Base-by-base conservation (phyloP, 2,329 filamentous ascomycete genomes). In the Colletotrichum cordylinicola region DNA sequence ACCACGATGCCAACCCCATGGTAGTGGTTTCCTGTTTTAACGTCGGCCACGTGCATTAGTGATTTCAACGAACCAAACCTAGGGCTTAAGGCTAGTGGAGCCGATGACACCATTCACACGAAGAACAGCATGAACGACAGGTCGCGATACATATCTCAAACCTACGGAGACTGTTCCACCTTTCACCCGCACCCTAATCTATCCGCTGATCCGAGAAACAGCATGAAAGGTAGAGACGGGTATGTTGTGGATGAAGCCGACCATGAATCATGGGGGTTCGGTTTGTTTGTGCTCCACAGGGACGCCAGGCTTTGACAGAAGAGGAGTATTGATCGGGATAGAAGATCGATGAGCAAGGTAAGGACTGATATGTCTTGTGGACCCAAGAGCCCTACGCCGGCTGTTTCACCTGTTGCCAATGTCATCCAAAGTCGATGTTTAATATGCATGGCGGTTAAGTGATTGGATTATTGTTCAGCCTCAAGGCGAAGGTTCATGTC, bases 191-290 rank as follows among this genome's bases (percentile, higher is more conserved):
- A 48, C 3, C 43, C 43, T 48, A 9, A 9, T 48, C 43, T 6
- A 12, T 48, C 18, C 6, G 18, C 12, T 21, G 1, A 48, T 48
- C 18, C 18, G 10, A 48, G n/a, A 7, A 48, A 21, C 10, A 13
- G 10, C n/a, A 6, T 6, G 39, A n/a, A 48, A 7, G 1, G 43
- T 9, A 18, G 1, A 10, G 5, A 48, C 4, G 18, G 4, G 0
- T 21, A 4, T 48, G 18, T n/a, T 13, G 10, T 48, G 6, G 43
- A 21, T 48, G n/a, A 48, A 48, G 43, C 43, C 43, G 43, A 21
- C 6, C n/a, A 10, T 48, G 43, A 21, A 13, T 21, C 10, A 12
- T 9, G 18, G 10, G 43, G 18, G 43, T 2, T 48, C n/a, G 43
- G 43, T 48, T 21, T 21, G 4, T n/a, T 18, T 13, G 43, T 3